These are phyloP conservation scores for Castanopsis chinensis DNA, from an alignment of 306 rosid species.

Conservation along the genomic window DNA sequence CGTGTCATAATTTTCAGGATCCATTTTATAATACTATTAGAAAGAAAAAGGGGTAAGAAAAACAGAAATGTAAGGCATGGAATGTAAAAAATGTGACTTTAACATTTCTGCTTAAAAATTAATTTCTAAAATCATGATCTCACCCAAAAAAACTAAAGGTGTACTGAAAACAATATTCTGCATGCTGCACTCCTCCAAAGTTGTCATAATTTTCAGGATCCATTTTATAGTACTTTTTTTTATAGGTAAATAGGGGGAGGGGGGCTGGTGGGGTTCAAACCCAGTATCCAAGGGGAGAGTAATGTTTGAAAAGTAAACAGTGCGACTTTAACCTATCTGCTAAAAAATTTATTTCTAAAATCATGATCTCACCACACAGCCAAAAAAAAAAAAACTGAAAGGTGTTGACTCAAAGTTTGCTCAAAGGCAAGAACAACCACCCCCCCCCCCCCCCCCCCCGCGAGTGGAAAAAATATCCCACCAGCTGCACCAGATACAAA, in stretches of 20 bases:
- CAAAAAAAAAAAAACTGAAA: not conserved
- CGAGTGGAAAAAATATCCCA: not conserved
- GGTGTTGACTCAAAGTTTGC: too few species aligned
- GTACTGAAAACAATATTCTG: too few species aligned
- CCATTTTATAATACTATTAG: conserved; percentile 84
- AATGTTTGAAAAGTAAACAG: too few species aligned
- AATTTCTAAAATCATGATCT: not conserved
- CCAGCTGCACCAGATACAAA: not conserved
- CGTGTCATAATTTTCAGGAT: conserved; percentile 77
- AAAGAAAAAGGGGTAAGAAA: conserved; percentile 22
- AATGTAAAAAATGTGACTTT: not conserved
- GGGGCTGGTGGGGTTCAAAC: too few species aligned
- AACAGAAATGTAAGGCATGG: conserved; percentile 16
- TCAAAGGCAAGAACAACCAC: not conserved
- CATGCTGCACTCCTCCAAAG: too few species aligned
- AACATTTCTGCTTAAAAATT: not conserved
- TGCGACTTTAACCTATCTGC: too few species aligned
- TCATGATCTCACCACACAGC: not conserved
- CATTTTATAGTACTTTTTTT: not conserved
- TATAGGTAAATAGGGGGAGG: too few species aligned
- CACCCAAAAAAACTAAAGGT: not conserved
- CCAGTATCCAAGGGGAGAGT: too few species aligned
- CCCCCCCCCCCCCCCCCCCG: too few species aligned
- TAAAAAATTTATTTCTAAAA: not conserved
- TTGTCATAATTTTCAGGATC: too few species aligned